phyloP scores from a whole-genome alignment of 208 protist genomes.

The Leptomonas pyrrhocoris region DNA sequence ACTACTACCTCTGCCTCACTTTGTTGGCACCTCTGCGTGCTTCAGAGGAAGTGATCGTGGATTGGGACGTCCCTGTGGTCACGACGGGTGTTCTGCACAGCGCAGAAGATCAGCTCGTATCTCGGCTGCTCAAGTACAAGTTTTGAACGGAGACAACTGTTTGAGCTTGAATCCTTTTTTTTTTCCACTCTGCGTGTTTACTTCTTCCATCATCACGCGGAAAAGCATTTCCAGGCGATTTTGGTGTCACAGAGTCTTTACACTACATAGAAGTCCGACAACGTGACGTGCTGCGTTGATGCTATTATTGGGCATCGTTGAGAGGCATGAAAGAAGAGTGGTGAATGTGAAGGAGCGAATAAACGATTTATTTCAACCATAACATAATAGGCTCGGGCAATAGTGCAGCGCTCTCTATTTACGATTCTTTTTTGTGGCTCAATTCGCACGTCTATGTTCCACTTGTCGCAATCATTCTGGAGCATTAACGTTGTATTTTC shows the following conservation, averaged over 20 bases:
- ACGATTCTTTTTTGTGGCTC: too few species aligned
- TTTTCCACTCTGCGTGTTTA: not conserved
- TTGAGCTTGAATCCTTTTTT: not conserved
- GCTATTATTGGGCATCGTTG: too few species aligned
- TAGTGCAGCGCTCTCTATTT: too few species aligned
- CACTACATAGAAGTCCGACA: not conserved
- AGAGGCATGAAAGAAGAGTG: too few species aligned
- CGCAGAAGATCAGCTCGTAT: constrained; percentile 49
- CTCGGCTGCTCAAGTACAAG: constrained; percentile 69
- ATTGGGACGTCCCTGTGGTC: constrained; percentile 52
- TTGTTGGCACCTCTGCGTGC: constrained; percentile 53
- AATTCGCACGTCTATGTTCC: too few species aligned
- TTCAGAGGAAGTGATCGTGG: constrained; percentile 78
- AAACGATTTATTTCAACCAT: too few species aligned
- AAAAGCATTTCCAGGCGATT: not conserved
- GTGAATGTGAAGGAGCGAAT: too few species aligned
- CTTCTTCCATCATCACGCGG: too few species aligned
- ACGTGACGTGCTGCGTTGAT: too few species aligned
- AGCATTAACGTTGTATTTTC: too few species aligned
- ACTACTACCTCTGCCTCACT: constrained; percentile 75
- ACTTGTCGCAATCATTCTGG: too few species aligned
- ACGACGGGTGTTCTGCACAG: constrained; percentile 46
- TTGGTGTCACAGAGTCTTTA: constrained; percentile 2
- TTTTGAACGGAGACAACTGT: constrained; percentile 34
- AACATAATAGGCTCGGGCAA: too few species aligned